Evolutionary conservation across 2,329 filamentous ascomycete genomes (phyloP).

Genomic region (Fusarium ambrosium): DNA sequence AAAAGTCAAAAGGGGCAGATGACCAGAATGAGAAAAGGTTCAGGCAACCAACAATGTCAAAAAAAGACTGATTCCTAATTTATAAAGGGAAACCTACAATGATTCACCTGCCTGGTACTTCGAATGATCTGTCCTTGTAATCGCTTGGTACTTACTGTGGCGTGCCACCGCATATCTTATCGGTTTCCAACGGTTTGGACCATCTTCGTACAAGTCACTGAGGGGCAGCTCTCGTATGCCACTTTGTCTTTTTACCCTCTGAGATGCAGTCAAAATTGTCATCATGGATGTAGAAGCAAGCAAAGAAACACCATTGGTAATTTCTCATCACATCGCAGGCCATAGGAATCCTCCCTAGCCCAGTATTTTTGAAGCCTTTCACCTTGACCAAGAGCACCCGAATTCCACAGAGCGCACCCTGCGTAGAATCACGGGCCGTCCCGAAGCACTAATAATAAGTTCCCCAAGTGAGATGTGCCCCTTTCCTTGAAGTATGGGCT

Average conservation of each 20-base stretch:
- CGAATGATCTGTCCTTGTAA: neutral
- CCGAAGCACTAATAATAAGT: neutral
- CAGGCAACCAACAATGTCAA: neutral
- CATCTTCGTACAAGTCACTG: neutral
- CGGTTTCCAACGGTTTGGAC: neutral
- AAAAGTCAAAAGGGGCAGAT: neutral
- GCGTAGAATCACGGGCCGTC: neutral
- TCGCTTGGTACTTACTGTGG: neutral
- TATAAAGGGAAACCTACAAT: neutral
- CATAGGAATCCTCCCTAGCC: neutral
- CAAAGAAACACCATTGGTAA: neutral
- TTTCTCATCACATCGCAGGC: neutral
- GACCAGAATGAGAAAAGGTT: neutral
- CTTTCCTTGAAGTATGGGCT: neutral
- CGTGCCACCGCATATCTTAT: neutral
- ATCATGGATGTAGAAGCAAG: neutral
- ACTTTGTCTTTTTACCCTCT: neutral
- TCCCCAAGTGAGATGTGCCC: neutral
- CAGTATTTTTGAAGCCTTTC: neutral
- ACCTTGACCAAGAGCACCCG: neutral
- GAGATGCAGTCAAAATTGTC: neutral
- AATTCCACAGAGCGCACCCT: neutral
- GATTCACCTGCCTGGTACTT: neutral
- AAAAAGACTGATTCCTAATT: neutral
- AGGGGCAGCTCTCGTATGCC: neutral